These are phyloP conservation scores for Mycena vitilis DNA, from an alignment of 768 basidiomycete species.

Conservation along the genomic window DNA sequence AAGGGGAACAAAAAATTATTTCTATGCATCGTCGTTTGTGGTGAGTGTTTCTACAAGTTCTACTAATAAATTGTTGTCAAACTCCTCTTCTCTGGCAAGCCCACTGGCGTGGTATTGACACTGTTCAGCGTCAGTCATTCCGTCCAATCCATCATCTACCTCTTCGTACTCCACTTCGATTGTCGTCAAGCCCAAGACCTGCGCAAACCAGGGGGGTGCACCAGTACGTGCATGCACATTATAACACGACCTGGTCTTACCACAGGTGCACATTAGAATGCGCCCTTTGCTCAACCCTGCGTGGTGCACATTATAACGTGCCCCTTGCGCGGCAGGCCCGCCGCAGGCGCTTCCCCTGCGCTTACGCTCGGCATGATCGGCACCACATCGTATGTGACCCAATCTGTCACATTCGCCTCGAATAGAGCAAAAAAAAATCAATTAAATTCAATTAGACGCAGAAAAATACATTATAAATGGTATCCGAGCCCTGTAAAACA, in stretches of 20 bases:
- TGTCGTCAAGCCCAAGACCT: no score
- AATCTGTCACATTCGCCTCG: no score
- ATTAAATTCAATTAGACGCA: background rate
- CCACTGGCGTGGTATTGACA: no score
- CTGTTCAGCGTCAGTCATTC: no score
- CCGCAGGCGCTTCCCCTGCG: background rate
- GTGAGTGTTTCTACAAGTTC: no score
- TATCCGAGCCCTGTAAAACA: background rate
- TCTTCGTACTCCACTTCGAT: constrained; percentile 4
- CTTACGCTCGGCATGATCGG: background rate
- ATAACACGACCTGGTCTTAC: background rate
- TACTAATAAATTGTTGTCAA: no score
- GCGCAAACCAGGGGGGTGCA: no score
- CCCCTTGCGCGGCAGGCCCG: background rate
- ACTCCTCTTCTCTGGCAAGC: no score
- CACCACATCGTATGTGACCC: background rate
- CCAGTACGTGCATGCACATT: background rate
- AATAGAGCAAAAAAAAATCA: no score
- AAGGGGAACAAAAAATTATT: no score
- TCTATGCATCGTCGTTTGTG: no score
- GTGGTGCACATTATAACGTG: background rate
- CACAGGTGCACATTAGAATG: background rate
- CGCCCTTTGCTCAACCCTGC: background rate
- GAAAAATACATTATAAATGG: no score
- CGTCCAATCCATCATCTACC: background rate